Base-by-base conservation (phyloP, 768 basidiomycete species). In the Panellus pusillus region DNA sequence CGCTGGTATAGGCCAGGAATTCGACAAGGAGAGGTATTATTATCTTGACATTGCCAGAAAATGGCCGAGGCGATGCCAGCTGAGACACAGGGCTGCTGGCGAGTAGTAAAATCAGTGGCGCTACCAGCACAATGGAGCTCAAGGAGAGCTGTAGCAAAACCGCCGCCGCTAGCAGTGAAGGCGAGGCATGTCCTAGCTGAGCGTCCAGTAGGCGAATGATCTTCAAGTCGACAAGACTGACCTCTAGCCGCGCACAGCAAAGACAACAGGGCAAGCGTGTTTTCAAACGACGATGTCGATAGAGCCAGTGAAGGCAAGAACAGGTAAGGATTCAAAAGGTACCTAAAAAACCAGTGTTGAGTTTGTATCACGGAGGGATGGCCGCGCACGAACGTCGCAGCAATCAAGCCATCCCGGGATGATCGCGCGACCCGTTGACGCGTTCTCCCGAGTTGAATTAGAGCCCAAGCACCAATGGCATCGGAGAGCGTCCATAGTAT, bases 321-420 rank as follows among this genome's bases (percentile, higher is more conserved):
- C 8, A 90, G 70, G 67, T 97, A 97, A 3, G 97, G 97, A 61
- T 98, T 97, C 45, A 96, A 68, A 17, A 97, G 80, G 70, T 88
- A 95, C 42, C 93, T 97, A 61, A 3, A 53, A n/a, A 19, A 14
- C 6, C 27, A 29, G n/a, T 9, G 44, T 47, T 6, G n/a, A 29
- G 57, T 29, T 32, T 9, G 39, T 17, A 37, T 42, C 44, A 13
- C 14, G 41, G 15, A 42, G 15, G 37, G 27, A 42, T 12, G 31
- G 38, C 6, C 28, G 17, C 19, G 37, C n/a, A 76, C 87, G 58
- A 63, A 93, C 91, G 80, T 69, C 7, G 83, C 76, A 15, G 81
- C 85, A 28, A 95, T 74, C 45, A 91, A 67, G 13, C 72, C 68
- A 58, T 87, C 87, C 68, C 86, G 76, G 35, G 73, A 55, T 50